Conservation (phyloP, 495 filamentous ascomycete genomes). For the Extremus antarcticus region DNA sequence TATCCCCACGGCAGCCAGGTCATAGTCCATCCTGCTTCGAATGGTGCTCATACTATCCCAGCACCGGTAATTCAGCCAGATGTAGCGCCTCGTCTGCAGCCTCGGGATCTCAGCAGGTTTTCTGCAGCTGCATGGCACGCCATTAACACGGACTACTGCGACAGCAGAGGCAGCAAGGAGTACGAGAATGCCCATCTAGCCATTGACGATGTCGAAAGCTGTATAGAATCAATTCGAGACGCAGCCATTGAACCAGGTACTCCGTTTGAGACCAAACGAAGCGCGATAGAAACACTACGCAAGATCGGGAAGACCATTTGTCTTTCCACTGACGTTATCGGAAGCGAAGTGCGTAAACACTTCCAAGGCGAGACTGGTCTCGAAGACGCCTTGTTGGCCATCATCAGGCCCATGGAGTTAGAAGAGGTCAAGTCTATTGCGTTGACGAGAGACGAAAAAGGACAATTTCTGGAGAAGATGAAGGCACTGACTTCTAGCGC, state of each 20-base stretch:
- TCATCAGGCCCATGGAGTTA: not conserved
- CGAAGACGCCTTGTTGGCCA: not conserved
- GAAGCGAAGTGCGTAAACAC: not conserved
- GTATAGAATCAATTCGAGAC: not conserved
- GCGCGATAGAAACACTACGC: not conserved
- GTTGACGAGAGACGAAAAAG: not conserved
- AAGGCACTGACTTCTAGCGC: not conserved
- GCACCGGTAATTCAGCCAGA: not conserved
- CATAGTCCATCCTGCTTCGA: no score
- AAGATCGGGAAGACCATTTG: not conserved
- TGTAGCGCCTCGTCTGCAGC: no score
- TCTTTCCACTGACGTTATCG: not conserved
- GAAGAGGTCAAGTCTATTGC: not conserved
- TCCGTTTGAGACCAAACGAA: not conserved
- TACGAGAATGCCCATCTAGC: not conserved
- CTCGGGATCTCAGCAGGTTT: not conserved
- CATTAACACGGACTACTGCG: not conserved
- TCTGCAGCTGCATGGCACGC: not conserved
- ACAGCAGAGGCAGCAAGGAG: not conserved
- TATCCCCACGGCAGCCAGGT: no score
- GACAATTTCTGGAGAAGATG: not conserved
- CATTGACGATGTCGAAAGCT: not conserved
- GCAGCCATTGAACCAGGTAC: not conserved
- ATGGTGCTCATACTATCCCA: not conserved
- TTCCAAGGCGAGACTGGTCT: not conserved